Percentiles rank a stretch among this genome's conserved stretches.
These are phyloP conservation scores for Odontarrhena argentea DNA, from an alignment of 345 rosid genomes.

Conservation along the genomic window DNA sequence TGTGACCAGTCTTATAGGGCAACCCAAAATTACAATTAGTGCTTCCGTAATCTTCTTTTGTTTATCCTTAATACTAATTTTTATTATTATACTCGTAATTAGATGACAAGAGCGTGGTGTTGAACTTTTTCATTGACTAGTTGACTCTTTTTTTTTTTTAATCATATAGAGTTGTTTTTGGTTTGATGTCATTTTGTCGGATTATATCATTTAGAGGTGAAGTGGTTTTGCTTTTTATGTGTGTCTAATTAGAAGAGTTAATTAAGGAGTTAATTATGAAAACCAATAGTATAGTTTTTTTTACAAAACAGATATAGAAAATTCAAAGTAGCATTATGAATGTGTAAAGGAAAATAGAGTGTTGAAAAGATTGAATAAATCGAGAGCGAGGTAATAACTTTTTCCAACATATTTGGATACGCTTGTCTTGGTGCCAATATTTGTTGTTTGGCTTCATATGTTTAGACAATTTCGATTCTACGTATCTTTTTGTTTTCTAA, in stretches of 20 bases:
- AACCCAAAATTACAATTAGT: slow-evolving; percentile 20
- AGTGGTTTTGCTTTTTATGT: background rate
- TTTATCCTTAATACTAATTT: background rate
- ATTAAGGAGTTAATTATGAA: background rate
- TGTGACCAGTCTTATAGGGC: slow-evolving; percentile 39
- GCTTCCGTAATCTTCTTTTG: slow-evolving; percentile 33
- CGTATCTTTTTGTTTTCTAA: slow-evolving; percentile 42
- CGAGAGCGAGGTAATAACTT: slow-evolving; percentile 33
- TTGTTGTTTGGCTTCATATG: slow-evolving; percentile 43
- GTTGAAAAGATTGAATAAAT: slow-evolving; percentile 22
- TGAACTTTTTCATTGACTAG: slow-evolving; percentile 31
- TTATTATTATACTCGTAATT: slow-evolving; percentile 17
- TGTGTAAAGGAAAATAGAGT: background rate
- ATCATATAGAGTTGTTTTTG: slow-evolving; percentile 34
- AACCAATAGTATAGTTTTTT: background rate
- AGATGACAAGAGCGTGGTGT: slow-evolving; percentile 30
- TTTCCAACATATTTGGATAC: slow-evolving; percentile 43
- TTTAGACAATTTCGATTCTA: slow-evolving; percentile 41
- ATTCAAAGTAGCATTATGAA: background rate
- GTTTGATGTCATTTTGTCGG: slow-evolving; percentile 42
- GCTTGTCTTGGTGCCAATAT: slow-evolving; percentile 40
- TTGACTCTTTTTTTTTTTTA: slow-evolving; percentile 32
- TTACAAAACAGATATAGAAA: slow-evolving; percentile 12
- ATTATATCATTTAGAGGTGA: background rate
- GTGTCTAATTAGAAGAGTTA: background rate